Evolutionary conservation across 768 basidiomycete genomes (phyloP).

Genomic region (Panus rudis): DNA sequence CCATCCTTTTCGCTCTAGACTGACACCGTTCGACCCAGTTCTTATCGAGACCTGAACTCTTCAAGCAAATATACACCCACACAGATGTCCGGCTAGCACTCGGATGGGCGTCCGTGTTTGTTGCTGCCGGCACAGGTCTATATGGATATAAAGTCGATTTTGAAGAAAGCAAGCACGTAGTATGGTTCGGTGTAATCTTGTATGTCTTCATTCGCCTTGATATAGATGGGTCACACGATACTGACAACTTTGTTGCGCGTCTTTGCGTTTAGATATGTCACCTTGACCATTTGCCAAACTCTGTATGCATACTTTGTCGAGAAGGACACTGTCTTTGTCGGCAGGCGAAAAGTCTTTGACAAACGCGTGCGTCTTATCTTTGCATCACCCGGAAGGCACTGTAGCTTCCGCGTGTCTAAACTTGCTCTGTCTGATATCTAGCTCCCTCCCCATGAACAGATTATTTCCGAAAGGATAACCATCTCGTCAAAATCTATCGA

Average conservation of each 20-base stretch:
- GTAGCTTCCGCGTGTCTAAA: not conserved
- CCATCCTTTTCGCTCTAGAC: not conserved
- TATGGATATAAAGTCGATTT: constrained; percentile 89
- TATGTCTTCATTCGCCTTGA: constrained; percentile 32
- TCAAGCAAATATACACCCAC: constrained; percentile 81
- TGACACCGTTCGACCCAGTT: constrained; percentile 42
- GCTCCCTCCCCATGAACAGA: constrained; percentile 37
- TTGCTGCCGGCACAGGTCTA: constrained; percentile 73
- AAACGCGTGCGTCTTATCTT: constrained; percentile 55
- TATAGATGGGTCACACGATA: no score
- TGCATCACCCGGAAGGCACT: not conserved
- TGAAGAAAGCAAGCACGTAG: constrained; percentile 75
- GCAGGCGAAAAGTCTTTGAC: constrained; percentile 84
- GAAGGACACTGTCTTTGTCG: constrained; percentile 78
- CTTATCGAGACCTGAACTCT: constrained; percentile 71
- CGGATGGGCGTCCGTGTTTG: constrained; percentile 81
- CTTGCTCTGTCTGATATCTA: not conserved
- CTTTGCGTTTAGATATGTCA: constrained; percentile 54
- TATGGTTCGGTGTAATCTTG: constrained; percentile 75
- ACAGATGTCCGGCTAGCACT: constrained; percentile 83
- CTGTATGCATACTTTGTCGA: constrained; percentile 85
- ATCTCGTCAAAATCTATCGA: constrained; percentile 65
- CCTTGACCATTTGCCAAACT: constrained; percentile 65
- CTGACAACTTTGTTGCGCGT: no score
- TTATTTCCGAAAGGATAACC: constrained; percentile 85